Evolutionary conservation across 768 basidiomycete species (phyloP).

Genomic region (Krasilnikovozyma curviuscula): DNA sequence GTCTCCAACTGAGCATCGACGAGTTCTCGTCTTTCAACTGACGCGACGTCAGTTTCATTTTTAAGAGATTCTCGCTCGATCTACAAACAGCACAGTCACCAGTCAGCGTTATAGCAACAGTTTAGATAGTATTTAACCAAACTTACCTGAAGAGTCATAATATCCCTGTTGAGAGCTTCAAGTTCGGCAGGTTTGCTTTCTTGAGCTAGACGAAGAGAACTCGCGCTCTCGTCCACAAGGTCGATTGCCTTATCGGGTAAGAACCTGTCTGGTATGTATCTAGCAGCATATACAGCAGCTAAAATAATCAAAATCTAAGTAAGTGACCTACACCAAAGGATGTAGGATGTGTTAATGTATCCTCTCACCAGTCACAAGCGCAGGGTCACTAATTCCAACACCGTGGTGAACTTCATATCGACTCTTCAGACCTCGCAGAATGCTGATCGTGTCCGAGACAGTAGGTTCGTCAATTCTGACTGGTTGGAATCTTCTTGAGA

Average conservation of each 20-base stretch:
- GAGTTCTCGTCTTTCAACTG: conserved; percentile 46
- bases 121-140: too few species aligned
- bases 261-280: conserved; percentile 71
- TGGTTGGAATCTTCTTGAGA: conserved; percentile 79
- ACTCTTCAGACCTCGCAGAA: conserved; percentile 64
- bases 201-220: conserved; percentile 65
- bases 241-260: conserved; percentile 72
- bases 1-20: conserved; percentile 44
- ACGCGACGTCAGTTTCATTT: conserved; percentile 70
- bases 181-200: conserved; percentile 73
- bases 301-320: neutral
- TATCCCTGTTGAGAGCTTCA: conserved; percentile 60
- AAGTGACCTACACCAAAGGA: conserved; percentile 20
- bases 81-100: conserved; percentile 2
- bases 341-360: neutral
- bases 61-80: conserved; percentile 79
- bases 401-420: conserved; percentile 84
- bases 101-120: too few species aligned
- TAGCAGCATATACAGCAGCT: conserved; percentile 67
- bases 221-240: conserved; percentile 80
- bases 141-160: conserved; percentile 49
- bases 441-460: conserved; percentile 39
- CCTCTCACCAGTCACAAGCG: conserved; percentile 51
- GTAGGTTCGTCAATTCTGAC: conserved; percentile 75
- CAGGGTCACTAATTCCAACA: conserved; percentile 72